Percentiles rank a stretch among this genome's conserved stretches.
Evolutionary conservation across 78 protist species (phyloP).

Genomic region (Protostelium mycophagum): DNA sequence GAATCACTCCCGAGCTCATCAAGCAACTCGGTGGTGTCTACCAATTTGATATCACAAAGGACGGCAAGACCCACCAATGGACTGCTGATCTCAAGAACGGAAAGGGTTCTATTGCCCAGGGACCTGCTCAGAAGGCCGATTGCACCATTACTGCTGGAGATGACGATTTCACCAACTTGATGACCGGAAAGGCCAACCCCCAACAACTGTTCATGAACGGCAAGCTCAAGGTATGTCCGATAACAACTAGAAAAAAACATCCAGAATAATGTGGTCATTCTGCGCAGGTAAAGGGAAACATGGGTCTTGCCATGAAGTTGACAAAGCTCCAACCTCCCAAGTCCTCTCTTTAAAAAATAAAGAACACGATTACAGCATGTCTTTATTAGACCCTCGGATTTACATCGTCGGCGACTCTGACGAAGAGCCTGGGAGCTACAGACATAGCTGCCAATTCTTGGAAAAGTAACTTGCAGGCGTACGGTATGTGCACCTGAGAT

Average conservation of each 20-base stretch:
- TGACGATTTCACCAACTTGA: constrained; percentile 22
- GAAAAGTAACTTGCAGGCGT: constrained; percentile 98
- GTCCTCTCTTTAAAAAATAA: neutral
- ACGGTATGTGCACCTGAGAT: constrained; percentile 93
- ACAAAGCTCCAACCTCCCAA: neutral
- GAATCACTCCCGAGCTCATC: constrained; percentile 36
- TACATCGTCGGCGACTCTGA: neutral
- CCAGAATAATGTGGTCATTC: neutral
- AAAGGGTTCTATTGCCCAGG: constrained; percentile 25
- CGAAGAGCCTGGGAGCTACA: constrained; percentile 89
- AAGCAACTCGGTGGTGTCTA: constrained; percentile 43
- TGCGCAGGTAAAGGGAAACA: constrained; percentile 24
- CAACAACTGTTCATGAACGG: constrained; percentile 43
- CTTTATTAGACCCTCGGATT: no score
- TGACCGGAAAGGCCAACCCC: constrained; percentile 50
- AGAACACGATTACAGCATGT: no score
- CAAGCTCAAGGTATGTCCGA: constrained; percentile 21
- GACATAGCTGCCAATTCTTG: constrained; percentile 99
- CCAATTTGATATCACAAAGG: constrained; percentile 34
- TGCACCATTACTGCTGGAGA: constrained; percentile 40
- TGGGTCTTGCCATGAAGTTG: constrained; percentile 61
- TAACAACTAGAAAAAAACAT: neutral
- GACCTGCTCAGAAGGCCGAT: constrained; percentile 50
- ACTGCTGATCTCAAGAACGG: constrained; percentile 58
- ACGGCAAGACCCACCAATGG: constrained; percentile 30